phyloP scores from a whole-genome alignment of 2,329 filamentous ascomycete species.

The Fusarium xylarioides region DNA sequence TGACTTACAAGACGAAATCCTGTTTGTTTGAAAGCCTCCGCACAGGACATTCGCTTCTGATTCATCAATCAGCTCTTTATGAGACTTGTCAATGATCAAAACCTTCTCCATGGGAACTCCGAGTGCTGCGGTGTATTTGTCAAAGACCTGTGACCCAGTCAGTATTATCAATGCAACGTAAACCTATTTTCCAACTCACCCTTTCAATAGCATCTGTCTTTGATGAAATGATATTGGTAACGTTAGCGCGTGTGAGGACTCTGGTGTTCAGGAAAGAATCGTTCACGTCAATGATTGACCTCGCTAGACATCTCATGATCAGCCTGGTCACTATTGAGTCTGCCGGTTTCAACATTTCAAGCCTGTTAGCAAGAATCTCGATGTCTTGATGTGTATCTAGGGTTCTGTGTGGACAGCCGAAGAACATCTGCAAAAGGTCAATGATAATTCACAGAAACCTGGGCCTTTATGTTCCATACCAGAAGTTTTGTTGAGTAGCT shows the following conservation, averaged over 20 bases:
- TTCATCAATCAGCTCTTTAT: background rate
- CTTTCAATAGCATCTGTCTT: background rate
- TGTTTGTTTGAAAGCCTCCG: background rate
- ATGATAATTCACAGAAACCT: rapidly evolving
- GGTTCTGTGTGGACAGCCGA: slow-evolving; percentile 2
- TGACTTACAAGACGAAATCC: background rate
- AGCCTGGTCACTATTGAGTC: background rate
- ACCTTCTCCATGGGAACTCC: background rate
- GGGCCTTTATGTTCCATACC: background rate
- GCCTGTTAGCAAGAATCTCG: background rate
- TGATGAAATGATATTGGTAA: background rate
- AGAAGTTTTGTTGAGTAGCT: background rate
- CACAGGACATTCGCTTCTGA: background rate
- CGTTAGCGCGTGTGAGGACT: background rate
- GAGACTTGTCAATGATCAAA: background rate
- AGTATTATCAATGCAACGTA: background rate
- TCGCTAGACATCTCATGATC: background rate
- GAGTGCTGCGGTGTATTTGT: background rate
- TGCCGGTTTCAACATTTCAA: background rate
- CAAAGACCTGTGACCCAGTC: background rate
- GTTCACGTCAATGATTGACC: background rate
- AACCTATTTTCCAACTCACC: background rate
- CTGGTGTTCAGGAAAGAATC: background rate
- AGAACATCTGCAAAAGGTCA: background rate
- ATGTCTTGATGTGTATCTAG: background rate